A percentile compares a stretch with the other conserved stretches of the same genome.
These are phyloP conservation scores for Lactarius psammicola DNA, from an alignment of 768 basidiomycete species.

Conservation along the genomic window DNA sequence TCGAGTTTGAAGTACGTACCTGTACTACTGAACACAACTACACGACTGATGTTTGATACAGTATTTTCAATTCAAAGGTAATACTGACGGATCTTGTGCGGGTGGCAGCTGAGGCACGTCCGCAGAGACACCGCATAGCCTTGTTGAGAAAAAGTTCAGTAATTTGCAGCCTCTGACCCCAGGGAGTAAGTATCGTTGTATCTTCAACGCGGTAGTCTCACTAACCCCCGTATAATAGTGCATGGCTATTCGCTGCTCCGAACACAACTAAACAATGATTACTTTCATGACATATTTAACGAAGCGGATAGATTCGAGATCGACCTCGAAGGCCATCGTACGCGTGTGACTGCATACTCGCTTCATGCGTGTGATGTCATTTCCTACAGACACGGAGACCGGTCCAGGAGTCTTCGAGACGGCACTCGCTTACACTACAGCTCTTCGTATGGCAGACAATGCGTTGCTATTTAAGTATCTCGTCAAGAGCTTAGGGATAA, in stretches of 20 bases:
- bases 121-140: slow-evolving; percentile 75
- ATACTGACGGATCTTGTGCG: neutral
- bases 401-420: slow-evolving; percentile 88
- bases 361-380: neutral
- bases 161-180: slow-evolving; percentile 79
- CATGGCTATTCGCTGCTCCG: slow-evolving; percentile 95
- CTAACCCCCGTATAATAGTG: slow-evolving; percentile 51
- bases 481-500: slow-evolving; percentile 90
- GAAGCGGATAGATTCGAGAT: slow-evolving; percentile 68
- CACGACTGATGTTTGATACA: slow-evolving; percentile 33
- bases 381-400: slow-evolving; percentile 77
- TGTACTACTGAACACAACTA: neutral
- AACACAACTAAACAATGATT: slow-evolving; percentile 84
- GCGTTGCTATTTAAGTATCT: slow-evolving; percentile 90
- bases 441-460: slow-evolving; percentile 83
- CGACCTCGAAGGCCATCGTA: slow-evolving; percentile 84
- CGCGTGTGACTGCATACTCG: neutral
- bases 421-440: slow-evolving; percentile 80
- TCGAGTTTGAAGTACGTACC: slow-evolving; percentile 88
- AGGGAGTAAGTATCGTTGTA: slow-evolving; percentile 65
- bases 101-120: slow-evolving; percentile 14
- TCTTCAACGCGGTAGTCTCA: neutral
- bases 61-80: slow-evolving; percentile 93
- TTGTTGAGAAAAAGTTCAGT: slow-evolving; percentile 74
- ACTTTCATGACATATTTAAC: slow-evolving; percentile 89